Evolutionary conservation across 352 stramenopile genomes (phyloP).

Genomic region (Pythium apleroticum): DNA sequence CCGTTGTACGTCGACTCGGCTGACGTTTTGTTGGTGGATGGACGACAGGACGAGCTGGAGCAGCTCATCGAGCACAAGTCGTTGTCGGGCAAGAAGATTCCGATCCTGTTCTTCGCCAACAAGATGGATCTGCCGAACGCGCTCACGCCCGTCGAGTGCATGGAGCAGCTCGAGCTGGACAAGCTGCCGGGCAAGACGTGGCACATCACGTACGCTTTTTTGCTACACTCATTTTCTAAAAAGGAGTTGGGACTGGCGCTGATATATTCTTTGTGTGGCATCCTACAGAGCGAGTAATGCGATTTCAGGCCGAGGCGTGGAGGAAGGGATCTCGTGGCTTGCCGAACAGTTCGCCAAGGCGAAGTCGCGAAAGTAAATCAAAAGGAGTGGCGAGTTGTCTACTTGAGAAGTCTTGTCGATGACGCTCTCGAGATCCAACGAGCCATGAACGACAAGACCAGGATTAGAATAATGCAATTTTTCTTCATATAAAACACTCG

Average conservation of each 20-base stretch:
- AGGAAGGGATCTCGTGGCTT: constrained; percentile 84
- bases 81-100: constrained; percentile 64
- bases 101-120: constrained; percentile 87
- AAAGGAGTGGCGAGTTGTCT: neutral
- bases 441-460: neutral
- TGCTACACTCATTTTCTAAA: too few species aligned
- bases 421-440: neutral
- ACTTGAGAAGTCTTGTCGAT: too few species aligned
- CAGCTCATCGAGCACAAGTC: constrained; percentile 84
- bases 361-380: constrained; percentile 51
- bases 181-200: constrained; percentile 79
- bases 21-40: neutral
- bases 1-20: too few species aligned
- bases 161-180: constrained; percentile 76
- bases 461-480: neutral
- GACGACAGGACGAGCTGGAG: constrained; percentile 71
- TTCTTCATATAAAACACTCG: neutral
- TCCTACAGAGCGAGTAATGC: constrained; percentile 72
- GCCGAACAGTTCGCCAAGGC: constrained; percentile 68
- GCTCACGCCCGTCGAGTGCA: constrained; percentile 77
- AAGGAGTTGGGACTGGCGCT: too few species aligned
- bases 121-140: constrained; percentile 83
- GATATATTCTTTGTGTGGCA: neutral
- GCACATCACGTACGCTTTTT: constrained; percentile 73
- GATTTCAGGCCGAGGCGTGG: constrained; percentile 70